Evolutionary conservation across 306 rosid species (phyloP), one percentile per base, ranked within the genome.

Genomic region (Lathyrus oleraceus): DNA sequence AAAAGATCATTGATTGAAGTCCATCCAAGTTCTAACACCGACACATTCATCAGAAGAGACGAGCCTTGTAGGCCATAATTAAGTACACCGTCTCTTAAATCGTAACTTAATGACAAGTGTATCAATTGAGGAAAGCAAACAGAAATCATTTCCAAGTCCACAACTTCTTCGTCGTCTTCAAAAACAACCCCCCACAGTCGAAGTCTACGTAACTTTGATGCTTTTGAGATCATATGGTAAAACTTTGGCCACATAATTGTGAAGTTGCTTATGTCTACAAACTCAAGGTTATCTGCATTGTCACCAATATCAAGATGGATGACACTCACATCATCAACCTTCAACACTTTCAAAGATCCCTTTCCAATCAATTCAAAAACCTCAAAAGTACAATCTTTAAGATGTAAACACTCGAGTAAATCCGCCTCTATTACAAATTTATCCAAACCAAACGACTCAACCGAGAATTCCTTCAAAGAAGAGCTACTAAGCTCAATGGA

Each of bases 21-120:
- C 97, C 96, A 92, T 27, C 96, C 97, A 44, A 92, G 89, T 69
- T 92, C 95, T 64, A 92, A 77, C 53, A 87, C 85, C 47, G 69
- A 78, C 79, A 89, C 87, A 62, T 87, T 86, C 79, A 48, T 75
- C 81, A 92, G 64, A 63, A 45, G 81, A 52, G 96, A 81, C 44
- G 79, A 78, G 57, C 95, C 90, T 72, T 86, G 89, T 79, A 89
- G 67, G 67, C 92, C 88, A 70, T 82, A 81, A 16, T 79, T 73
- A 79, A 79, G 79, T 27, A 80, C 71, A 30, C 83, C 90, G 43
- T 83, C 92, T 61, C 78, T 87, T 54, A 87, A 56, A 76, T 89
- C 94, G 72, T 84, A 87, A 70, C 87, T 68, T 20, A 89, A 70
- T 45, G 86, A 87, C 13, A 91, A 48, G 42, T 87, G 87, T 32